Percentiles rank a stretch among this genome's conserved stretches.
These are phyloP conservation scores for Rhynchospora pubera DNA, from an alignment of 176 grass and related monocot species.

Conservation along the genomic window DNA sequence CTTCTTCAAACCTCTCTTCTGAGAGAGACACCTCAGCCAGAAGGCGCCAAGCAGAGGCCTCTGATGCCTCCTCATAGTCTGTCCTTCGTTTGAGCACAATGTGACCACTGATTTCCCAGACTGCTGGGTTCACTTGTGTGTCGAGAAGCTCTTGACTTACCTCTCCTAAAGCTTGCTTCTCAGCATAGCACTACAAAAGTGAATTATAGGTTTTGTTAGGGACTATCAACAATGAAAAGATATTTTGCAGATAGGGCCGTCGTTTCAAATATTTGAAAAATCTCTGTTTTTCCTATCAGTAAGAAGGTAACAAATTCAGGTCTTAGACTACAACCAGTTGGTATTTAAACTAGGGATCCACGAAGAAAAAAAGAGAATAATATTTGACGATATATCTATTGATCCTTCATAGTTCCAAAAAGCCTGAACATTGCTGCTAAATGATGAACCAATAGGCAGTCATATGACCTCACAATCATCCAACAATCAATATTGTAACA, in stretches of 20 bases:
- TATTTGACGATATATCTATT: not conserved
- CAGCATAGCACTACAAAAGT: conserved; percentile 67
- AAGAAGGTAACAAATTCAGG: not conserved
- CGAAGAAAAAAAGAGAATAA: not conserved
- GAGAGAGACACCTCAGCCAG: conserved; percentile 86
- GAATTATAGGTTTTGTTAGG: not conserved
- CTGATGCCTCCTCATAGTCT: conserved; percentile 79
- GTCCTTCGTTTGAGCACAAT: conserved; percentile 82
- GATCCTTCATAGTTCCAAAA: no score
- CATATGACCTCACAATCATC: not conserved
- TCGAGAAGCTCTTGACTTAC: conserved; percentile 88
- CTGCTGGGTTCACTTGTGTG: conserved; percentile 93
- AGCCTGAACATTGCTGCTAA: not conserved
- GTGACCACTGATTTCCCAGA: conserved; percentile 98
- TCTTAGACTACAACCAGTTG: not conserved
- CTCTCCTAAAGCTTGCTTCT: conserved; percentile 92
- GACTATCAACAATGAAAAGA: not conserved
- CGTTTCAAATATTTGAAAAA: not conserved
- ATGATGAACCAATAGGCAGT: not conserved
- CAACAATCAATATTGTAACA: not conserved
- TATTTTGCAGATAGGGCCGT: not conserved
- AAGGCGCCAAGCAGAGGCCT: conserved; percentile 71
- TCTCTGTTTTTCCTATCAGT: not conserved
- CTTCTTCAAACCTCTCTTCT: conserved; percentile 85
- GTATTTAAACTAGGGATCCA: not conserved